These are phyloP conservation scores for Candida pseudoviswanathii DNA, from an alignment of 1,139 yeast species.

Conservation along the genomic window DNA sequence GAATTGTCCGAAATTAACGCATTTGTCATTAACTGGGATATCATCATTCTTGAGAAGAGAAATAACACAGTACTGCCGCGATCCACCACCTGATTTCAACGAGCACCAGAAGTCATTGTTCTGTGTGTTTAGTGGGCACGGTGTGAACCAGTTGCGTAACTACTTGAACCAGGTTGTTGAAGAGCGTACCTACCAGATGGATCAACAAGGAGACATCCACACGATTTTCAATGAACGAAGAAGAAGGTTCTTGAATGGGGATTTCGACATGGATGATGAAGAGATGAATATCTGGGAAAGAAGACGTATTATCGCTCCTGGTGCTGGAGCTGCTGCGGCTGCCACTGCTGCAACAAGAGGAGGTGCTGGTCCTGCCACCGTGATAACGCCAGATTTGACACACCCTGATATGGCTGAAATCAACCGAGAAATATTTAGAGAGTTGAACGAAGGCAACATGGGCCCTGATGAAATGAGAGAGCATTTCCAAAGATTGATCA, in stretches of 20 bases:
- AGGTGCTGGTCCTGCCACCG: not conserved
- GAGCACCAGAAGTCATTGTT: slow-evolving; percentile 84
- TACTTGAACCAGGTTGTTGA: slow-evolving; percentile 54
- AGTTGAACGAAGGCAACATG: slow-evolving; percentile 33
- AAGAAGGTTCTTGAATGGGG: slow-evolving; percentile 26
- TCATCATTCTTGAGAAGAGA: slow-evolving; percentile 85
- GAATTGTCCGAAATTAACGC: slow-evolving; percentile 85
- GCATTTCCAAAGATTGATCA: slow-evolving; percentile 36
- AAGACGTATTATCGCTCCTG: slow-evolving; percentile 8
- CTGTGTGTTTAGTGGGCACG: slow-evolving; percentile 93
- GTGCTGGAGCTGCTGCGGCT: not conserved
- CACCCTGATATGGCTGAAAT: slow-evolving; percentile 31
- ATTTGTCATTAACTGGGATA: slow-evolving; percentile 86
- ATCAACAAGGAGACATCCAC: slow-evolving; percentile 42
- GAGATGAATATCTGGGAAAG: slow-evolving; percentile 19
- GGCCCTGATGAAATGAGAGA: slow-evolving; percentile 43
- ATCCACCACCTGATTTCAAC: slow-evolving; percentile 93
- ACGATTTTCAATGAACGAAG: slow-evolving; percentile 37
- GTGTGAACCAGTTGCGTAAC: slow-evolving; percentile 72
- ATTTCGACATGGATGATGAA: slow-evolving; percentile 31
- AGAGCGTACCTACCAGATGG: slow-evolving; percentile 43
- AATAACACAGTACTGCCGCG: slow-evolving; percentile 84
- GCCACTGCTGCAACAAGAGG: not conserved
- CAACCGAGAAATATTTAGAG: slow-evolving; percentile 39
- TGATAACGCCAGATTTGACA: slow-evolving; percentile 15